Base-by-base conservation (phyloP, 1,284 basidiomycete genomes). In the Athelia sp. region DNA sequence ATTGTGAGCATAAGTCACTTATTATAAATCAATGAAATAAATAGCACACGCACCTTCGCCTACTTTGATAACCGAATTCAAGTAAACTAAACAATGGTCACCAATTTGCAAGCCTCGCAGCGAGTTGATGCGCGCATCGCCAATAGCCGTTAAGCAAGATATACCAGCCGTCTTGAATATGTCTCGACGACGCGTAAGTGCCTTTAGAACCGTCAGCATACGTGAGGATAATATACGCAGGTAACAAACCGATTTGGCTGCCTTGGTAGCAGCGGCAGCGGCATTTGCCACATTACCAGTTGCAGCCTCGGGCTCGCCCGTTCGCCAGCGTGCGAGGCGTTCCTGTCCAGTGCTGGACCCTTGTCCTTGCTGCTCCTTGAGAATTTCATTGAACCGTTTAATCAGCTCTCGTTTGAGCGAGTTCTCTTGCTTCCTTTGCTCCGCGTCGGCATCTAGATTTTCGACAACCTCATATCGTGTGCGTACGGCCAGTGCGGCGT, bases 401-500 rank as follows among this genome's bases (percentile, higher is more conserved):
- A 46, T 35, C 15, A 50, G 45, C 14, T 46, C 24, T 22, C 17
- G 43, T n/a, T n/a, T n/a, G n/a, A n/a, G n/a, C n/a, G n/a, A n/a
- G n/a, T n/a, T n/a, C n/a, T n/a, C n/a, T n/a, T n/a, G n/a, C n/a
- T n/a, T n/a, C n/a, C n/a, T n/a, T n/a, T n/a, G n/a, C n/a, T 45
- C 31, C 11, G 11, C 32, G 17, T 11, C 11, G 32, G 11, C 32
- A 34, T 17, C 17, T 11, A 11, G 11, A 34, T 3, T 10, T 17
- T 13, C 8, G 3, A 22, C 4, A 24, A 3, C 40, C 40, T 15
- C 19, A 32, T 13, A 4, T 15, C 38, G 21, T 14, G 26, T 55
- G 35, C 54, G 31, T 8, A 57, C 47, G n/a, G 56, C 54, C 13
- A 31, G 32, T 4, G 46, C 51, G 11, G 56, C 57, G 31, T 58